Percentiles rank a stretch among this genome's conserved stretches.
phyloP scores from a whole-genome alignment of 768 basidiomycete genomes.

The Lactarius pseudohatsudake region DNA sequence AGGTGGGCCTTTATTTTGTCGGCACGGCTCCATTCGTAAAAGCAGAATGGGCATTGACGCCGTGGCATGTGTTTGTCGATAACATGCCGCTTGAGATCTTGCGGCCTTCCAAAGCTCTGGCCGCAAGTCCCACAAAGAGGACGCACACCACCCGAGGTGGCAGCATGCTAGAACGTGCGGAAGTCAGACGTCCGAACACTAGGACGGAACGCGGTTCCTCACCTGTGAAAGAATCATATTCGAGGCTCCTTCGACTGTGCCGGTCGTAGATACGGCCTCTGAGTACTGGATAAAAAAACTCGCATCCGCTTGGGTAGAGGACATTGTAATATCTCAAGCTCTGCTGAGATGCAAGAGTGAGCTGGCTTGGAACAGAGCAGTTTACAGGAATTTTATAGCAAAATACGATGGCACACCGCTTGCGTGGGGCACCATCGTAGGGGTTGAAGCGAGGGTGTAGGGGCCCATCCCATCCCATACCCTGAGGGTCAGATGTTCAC shows the following conservation, averaged over 20 bases:
- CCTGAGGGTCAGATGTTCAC: not conserved
- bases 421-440: not conserved
- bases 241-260: not conserved
- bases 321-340: not conserved
- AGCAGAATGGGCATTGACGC: not conserved
- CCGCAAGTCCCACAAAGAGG: not conserved
- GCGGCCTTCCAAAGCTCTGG: not conserved
- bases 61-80: not conserved
- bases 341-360: not conserved
- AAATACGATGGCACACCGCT: not conserved
- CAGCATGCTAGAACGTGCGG: not conserved
- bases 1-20: not conserved
- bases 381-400: not conserved
- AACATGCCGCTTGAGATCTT: not conserved
- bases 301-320: not conserved
- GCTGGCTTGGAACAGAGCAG: not conserved
- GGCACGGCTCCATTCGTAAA: not conserved
- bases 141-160: not conserved
- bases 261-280: not conserved
- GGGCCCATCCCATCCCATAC: not conserved
- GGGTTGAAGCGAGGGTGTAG: not conserved
- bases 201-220: not conserved
- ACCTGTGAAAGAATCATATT: not conserved
- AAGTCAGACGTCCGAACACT: not conserved
- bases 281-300: not conserved